Conservation (phyloP, 2,329 filamentous ascomycete genomes). For the Alternaria panax region DNA sequence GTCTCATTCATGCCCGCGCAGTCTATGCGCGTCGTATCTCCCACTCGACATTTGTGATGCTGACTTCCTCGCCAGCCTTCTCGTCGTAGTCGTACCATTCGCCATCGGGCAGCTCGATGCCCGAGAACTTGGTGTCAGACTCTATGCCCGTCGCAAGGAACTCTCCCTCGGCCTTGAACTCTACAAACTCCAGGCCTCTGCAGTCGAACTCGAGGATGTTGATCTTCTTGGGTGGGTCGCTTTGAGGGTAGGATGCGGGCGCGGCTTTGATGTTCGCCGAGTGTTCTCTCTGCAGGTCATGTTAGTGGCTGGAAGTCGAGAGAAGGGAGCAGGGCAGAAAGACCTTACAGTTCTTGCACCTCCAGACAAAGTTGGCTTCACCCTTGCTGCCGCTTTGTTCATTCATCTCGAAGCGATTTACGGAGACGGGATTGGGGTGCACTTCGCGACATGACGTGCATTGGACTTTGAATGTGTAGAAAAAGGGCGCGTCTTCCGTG, state of each 20-base stretch:
- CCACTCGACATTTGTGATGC: constrained; percentile 89
- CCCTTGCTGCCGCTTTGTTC: constrained; percentile 92
- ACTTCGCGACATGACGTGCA: constrained; percentile 96
- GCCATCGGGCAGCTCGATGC: constrained; percentile 82
- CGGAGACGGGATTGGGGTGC: constrained; percentile 83
- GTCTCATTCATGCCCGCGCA: not conserved
- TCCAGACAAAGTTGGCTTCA: constrained; percentile 99
- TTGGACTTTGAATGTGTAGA: constrained; percentile 97
- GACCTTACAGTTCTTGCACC: constrained; percentile 97
- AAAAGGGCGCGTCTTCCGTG: constrained; percentile 82
- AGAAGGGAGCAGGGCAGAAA: constrained; percentile 23
- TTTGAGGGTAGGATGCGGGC: constrained; percentile 74
- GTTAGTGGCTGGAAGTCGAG: constrained; percentile 9
- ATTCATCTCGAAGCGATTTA: constrained; percentile 89
- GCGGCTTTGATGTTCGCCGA: constrained; percentile 82
- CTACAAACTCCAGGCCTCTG: constrained; percentile 87
- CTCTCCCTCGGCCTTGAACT: constrained; percentile 92
- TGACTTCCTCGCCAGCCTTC: constrained; percentile 89
- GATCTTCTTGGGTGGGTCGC: constrained; percentile 74
- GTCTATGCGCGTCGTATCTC: constrained; percentile 74
- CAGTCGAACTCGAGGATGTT: constrained; percentile 93
- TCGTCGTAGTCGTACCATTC: constrained; percentile 99
- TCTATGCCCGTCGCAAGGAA: constrained; percentile 87
- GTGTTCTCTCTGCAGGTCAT: constrained; percentile 72
- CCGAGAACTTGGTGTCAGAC: constrained; percentile 80